Percentiles rank a stretch among this genome's conserved stretches.
phyloP scores from a whole-genome alignment of 495 filamentous ascomycete genomes.

The Talaromyces thailandensis region DNA sequence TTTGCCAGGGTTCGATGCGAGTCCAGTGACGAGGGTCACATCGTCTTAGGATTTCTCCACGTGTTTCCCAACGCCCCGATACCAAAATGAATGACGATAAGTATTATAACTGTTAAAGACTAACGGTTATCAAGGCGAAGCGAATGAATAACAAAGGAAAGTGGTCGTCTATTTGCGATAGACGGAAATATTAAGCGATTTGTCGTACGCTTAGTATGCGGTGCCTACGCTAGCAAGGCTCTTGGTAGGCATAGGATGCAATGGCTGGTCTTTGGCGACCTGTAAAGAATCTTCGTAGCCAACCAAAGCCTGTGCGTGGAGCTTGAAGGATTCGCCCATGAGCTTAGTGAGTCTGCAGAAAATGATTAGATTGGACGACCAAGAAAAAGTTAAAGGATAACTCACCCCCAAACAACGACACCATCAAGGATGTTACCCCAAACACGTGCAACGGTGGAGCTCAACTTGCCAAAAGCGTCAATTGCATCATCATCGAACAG shows the following conservation, averaged over 20 bases:
- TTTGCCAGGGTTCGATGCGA: not conserved
- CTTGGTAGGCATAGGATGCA: conserved; percentile 37
- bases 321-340: conserved; percentile 97
- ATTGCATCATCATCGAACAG: conserved; percentile 87
- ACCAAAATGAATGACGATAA: conserved; percentile 7
- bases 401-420: conserved; percentile 96
- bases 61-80: conserved; percentile 3
- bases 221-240: conserved; percentile 38
- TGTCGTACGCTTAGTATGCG: conserved; percentile 27
- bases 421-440: conserved; percentile 99
- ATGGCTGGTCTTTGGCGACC: conserved; percentile 37
- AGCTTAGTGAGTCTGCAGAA: conserved; percentile 78
- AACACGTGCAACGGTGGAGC: conserved; percentile 83
- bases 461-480: conserved; percentile 74
- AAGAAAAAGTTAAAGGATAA: conserved; percentile 12
- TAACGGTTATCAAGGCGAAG: conserved; percentile 8
- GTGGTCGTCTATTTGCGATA: not conserved
- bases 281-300: conserved; percentile 78
- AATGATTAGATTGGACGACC: conserved; percentile 1
- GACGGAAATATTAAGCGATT: not conserved
- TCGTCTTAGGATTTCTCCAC: conserved; percentile 9
- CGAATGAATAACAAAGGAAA: conserved; percentile 23
- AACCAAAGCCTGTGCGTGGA: conserved; percentile 86
- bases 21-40: conserved; percentile 1
- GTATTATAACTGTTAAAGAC: conserved; percentile 4